phyloP scores from a whole-genome alignment of 345 rosid genomes.

The Psidium friedrichsthalianum region DNA sequence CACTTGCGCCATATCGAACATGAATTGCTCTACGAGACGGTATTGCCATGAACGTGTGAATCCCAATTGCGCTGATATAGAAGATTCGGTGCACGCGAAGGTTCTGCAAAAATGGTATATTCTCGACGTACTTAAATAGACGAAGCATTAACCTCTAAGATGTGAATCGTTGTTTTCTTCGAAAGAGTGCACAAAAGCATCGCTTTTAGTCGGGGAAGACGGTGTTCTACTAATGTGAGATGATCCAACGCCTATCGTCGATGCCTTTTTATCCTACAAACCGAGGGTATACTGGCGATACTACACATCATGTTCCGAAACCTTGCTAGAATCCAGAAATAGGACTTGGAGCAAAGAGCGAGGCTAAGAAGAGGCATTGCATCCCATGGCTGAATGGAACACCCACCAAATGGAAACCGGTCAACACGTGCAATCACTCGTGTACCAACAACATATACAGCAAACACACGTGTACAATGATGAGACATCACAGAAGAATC shows the following conservation, averaged over 20 bases:
- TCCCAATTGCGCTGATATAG: neutral
- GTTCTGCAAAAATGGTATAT: neutral
- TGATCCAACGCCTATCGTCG: no score
- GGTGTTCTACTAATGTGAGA: neutral
- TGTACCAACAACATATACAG: neutral
- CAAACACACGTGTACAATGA: neutral
- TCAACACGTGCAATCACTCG: neutral
- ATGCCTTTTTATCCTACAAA: neutral
- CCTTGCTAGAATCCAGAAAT: no score
- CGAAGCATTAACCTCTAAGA: no score
- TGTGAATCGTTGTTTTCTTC: neutral
- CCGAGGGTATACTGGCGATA: no score
- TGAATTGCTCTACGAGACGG: neutral
- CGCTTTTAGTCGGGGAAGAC: neutral
- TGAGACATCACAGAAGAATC: neutral
- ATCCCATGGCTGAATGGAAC: neutral
- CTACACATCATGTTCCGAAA: no score
- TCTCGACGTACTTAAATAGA: neutral
- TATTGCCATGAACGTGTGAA: neutral
- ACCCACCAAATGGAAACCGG: neutral
- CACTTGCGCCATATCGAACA: neutral
- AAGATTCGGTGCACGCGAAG: neutral
- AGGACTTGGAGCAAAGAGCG: no score
- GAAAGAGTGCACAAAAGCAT: neutral
- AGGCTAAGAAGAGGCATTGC: neutral